Percentiles rank a stretch among this genome's conserved stretches.
Evolutionary conservation across 352 stramenopile species (phyloP).

Genomic region (Phytophthora idaei): DNA sequence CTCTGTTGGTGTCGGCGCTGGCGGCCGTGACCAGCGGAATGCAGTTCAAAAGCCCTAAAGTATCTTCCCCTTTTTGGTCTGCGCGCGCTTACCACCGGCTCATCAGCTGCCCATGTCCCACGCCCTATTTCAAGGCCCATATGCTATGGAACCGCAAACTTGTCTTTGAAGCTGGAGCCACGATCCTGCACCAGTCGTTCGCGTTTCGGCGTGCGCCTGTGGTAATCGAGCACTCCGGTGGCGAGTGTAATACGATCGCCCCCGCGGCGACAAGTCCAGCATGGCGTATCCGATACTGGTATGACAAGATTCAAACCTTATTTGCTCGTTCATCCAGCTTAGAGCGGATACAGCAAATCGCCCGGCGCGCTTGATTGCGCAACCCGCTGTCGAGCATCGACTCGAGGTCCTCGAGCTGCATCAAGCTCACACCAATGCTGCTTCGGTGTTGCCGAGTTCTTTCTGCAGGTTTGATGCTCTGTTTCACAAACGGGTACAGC

Average conservation of each 20-base stretch:
- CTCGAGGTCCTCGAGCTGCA: too few species aligned
- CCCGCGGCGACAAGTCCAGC: not conserved
- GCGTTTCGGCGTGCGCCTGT: not conserved
- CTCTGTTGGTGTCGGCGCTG: slow-evolving; percentile 4
- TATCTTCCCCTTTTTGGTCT: slow-evolving; percentile 9
- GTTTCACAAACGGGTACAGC: not conserved
- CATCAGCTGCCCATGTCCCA: slow-evolving; percentile 17
- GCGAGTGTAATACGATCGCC: not conserved
- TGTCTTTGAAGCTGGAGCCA: too few species aligned
- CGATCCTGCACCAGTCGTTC: slow-evolving; percentile 16
- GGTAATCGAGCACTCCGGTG: not conserved
- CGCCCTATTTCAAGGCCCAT: not conserved
- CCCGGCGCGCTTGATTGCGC: not conserved
- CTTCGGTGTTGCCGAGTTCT: not conserved
- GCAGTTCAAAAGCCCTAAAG: not conserved
- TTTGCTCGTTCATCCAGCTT: not conserved
- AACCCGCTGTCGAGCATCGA: too few species aligned
- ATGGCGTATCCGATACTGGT: not conserved
- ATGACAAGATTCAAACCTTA: not conserved
- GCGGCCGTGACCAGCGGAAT: not conserved
- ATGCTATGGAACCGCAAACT: not conserved
- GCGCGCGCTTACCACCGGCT: slow-evolving; percentile 28
- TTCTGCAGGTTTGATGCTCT: not conserved
- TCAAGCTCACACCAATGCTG: not conserved
- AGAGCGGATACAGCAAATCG: not conserved